Percentiles rank a stretch among this genome's conserved stretches.
Conservation (phyloP, 73 alveolate genomes). For the Tetrahymena malaccensis region DNA sequence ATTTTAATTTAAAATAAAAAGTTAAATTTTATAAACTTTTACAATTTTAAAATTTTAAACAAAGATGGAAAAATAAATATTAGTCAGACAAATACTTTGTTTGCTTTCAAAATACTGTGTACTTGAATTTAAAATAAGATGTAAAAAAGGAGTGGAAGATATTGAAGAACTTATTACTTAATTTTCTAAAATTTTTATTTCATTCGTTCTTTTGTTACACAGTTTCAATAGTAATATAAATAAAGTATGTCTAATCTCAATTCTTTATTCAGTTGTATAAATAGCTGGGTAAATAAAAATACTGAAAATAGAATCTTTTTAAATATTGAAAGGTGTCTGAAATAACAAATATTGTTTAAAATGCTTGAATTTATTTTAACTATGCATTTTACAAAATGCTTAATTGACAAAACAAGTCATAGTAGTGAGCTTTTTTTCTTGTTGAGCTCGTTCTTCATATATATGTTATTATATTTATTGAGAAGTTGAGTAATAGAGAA, state of each 20-base stretch:
- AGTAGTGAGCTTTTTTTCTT: neutral
- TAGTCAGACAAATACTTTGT: too few relatives aligned
- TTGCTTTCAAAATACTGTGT: neutral
- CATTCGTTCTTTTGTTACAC: neutral
- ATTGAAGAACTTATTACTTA: neutral
- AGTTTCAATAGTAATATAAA: neutral
- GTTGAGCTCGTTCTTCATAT: neutral
- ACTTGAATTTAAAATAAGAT: neutral
- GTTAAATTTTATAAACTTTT: neutral
- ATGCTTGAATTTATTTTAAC: neutral
- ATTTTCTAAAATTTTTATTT: neutral
- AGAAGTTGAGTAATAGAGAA: neutral
- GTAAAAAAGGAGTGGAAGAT: neutral
- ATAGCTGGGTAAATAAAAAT: neutral
- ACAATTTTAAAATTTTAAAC: neutral
- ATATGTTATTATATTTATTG: neutral
- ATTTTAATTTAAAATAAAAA: neutral
- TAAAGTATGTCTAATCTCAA: neutral
- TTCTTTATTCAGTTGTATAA: neutral
- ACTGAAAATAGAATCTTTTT: too few relatives aligned
- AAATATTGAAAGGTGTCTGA: neutral
- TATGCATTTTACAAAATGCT: too few relatives aligned
- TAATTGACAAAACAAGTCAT: neutral
- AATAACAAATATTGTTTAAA: too few relatives aligned
- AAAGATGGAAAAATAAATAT: too few relatives aligned